Evolutionary conservation across 2,329 filamentous ascomycete genomes (phyloP), one percentile per base, ranked within the genome.

Genomic region (Monilinia vaccinii-corymbosi): DNA sequence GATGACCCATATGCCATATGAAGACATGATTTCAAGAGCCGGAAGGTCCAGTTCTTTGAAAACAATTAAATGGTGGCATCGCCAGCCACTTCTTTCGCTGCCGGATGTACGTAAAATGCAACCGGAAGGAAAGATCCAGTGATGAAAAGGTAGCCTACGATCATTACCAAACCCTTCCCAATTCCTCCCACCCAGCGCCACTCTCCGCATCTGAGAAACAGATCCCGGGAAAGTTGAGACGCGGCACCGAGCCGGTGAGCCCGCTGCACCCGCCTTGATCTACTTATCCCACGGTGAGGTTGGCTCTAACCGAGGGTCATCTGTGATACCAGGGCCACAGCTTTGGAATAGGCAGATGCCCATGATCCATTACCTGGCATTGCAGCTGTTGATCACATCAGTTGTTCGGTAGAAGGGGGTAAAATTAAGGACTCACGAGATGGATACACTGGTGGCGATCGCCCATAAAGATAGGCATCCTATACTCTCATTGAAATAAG

Each of bases 261-360:
- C 38, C 38, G 18, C 16, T 18, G 38, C 38, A 40, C 18, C 38
- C 38, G 16, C 38, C 38, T n/a, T 18, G 7, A 18, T 40, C 16
- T 40, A 16, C 3, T 40, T 40, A 5, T n/a, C 38, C 38, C 5
- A 40, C 38, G 4, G 38, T 40, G 38, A 40, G 38, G n/a, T 40
- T 40, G 38, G 18, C 38, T 40, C 18, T 40, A 14, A 18, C 38
- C 7, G 38, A 40, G 16, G 14, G 38, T 40, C 38, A 40, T 40
- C 16, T 40, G 38, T 5, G 38, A 40, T 18, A 40, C 38, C 86
- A 93, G 2, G 1, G 77, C 73, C 51, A 83, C 79, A 0, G 89
- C 89, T 69, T 88, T 89, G 53, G 74, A 73, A 68, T 91, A 91
- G 66, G 87, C 87, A 21, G 81, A 79, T 23, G 75, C 76, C 89